Conservation (phyloP, 371 early-diverging fungal genomes). For the Mortierella sp. region DNA sequence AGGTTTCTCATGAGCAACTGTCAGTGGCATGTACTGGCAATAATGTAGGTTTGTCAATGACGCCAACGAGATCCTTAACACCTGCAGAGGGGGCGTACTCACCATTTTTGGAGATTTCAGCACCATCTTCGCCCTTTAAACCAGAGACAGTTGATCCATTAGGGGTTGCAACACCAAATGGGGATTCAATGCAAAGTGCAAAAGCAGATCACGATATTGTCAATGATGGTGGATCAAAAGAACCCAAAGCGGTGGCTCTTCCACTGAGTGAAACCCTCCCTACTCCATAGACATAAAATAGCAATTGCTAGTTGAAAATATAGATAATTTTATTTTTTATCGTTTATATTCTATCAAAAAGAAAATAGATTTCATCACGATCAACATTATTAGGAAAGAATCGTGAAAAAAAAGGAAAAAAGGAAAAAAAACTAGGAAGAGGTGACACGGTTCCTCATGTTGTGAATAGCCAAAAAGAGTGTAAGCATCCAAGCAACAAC, state of each 20-base stretch:
- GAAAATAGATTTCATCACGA: background rate
- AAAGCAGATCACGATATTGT: background rate
- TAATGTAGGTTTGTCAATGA: background rate
- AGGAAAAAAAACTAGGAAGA: conserved; percentile 19
- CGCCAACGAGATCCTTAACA: conserved; percentile 35
- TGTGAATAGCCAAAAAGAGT: conserved; percentile 60
- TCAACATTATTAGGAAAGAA: no score
- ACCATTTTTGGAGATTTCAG: conserved; percentile 50
- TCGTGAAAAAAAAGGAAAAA: background rate
- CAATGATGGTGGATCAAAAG: background rate
- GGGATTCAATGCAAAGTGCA: background rate
- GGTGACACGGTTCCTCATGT: conserved; percentile 45
- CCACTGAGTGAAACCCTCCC: conserved; percentile 22
- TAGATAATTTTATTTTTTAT: no score
- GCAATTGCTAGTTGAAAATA: background rate
- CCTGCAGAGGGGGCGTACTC: conserved; percentile 42
- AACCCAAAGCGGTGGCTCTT: background rate
- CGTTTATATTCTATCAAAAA: background rate
- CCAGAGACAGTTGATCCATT: conserved; percentile 1
- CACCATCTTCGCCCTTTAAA: conserved; percentile 31
- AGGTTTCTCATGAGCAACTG: background rate
- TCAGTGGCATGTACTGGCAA: background rate
- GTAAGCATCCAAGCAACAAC: conserved; percentile 67
- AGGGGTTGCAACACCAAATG: background rate
- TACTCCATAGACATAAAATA: conserved; percentile 10